Evolutionary conservation across 164 flowering plant species (phyloP).

Genomic region (Chloranthus sessilifolius): DNA sequence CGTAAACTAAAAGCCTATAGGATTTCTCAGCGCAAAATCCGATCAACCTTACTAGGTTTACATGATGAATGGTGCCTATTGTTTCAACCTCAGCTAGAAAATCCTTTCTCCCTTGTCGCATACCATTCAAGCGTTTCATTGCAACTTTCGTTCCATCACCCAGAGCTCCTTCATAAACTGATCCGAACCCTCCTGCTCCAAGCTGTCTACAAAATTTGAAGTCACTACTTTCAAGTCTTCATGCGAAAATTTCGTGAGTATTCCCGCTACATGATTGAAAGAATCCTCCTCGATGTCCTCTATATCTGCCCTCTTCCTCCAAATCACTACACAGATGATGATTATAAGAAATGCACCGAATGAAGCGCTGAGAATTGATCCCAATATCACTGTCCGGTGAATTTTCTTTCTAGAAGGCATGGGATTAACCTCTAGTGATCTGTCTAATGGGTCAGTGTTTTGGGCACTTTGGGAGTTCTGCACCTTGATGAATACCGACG

Average conservation of each 20-base stretch:
- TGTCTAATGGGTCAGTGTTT: background rate
- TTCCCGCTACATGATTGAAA: slow-evolving; percentile 17
- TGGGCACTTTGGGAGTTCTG: background rate
- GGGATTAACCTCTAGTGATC: background rate
- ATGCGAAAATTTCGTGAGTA: slow-evolving; percentile 6
- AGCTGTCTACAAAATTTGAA: background rate
- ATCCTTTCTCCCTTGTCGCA: slow-evolving; percentile 8
- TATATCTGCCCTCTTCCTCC: background rate
- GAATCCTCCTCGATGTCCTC: slow-evolving; percentile 6
- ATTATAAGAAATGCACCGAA: too few species aligned
- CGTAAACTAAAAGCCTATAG: background rate
- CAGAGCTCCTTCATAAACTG: slow-evolving; percentile 2
- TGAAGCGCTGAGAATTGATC: too few species aligned
- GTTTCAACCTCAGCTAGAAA: slow-evolving; percentile 3
- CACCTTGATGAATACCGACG: slow-evolving; percentile 3
- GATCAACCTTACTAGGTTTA: background rate
- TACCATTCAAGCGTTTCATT: slow-evolving; percentile 4
- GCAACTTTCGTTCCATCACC: slow-evolving; percentile 4
- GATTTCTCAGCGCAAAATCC: slow-evolving; percentile 2
- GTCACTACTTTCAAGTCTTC: background rate
- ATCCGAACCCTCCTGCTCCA: slow-evolving; percentile 10
- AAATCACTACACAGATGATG: too few species aligned
- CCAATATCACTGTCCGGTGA: too few species aligned
- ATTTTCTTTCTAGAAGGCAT: background rate
- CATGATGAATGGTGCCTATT: slow-evolving; percentile 4